Evolutionary conservation across 306 rosid genomes (phyloP).

Genomic region (Senna tora): DNA sequence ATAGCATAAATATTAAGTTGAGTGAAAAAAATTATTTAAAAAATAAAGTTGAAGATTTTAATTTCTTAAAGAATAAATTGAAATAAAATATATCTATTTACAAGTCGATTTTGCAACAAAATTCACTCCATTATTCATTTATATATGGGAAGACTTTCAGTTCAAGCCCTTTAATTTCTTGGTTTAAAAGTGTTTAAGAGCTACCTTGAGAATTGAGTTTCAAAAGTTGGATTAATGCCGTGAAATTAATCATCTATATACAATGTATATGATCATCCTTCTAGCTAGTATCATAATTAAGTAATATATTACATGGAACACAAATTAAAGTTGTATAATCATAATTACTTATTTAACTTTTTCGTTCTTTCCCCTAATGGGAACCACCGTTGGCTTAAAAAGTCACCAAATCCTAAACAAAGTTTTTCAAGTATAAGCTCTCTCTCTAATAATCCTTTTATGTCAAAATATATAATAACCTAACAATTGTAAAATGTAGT

Average conservation of each 20-base stretch:
- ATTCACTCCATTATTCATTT: too few relatives aligned
- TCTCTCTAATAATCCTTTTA: not conserved
- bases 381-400: constrained; percentile 35
- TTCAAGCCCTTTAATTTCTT: too few relatives aligned
- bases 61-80: too few relatives aligned
- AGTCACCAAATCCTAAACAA: constrained; percentile 32
- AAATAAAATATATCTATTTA: too few relatives aligned
- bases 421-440: constrained; percentile 35
- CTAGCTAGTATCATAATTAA: constrained; percentile 6
- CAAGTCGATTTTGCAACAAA: too few relatives aligned
- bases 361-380: not conserved
- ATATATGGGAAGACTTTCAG: too few relatives aligned
- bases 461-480: constrained; percentile 9
- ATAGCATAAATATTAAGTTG: too few relatives aligned
- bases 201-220: not conserved
- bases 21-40: too few relatives aligned
- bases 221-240: not conserved
- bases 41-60: too few relatives aligned
- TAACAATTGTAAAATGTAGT: constrained; percentile 39
- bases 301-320: not conserved
- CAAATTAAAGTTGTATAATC: not conserved
- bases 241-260: not conserved
- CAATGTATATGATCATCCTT: not conserved
- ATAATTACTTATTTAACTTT: constrained; percentile 18
- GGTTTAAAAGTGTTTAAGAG: too few relatives aligned